Evolutionary conservation across 2,329 filamentous ascomycete genomes (phyloP).

Genomic region (Nemania sp.): DNA sequence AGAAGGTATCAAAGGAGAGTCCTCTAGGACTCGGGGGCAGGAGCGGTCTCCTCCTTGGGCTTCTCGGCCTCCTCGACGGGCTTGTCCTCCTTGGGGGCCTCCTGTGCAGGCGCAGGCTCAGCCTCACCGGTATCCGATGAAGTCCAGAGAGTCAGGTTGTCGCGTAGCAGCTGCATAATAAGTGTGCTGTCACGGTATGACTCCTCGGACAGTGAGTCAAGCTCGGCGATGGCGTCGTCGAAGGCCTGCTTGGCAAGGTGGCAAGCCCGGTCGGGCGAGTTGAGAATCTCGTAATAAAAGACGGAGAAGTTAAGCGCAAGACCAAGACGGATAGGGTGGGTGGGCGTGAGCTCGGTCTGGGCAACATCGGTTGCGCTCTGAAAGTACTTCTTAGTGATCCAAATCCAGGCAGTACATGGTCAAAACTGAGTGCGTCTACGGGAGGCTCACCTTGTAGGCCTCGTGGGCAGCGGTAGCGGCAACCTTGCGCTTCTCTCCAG

Average conservation of each 20-base stretch:
- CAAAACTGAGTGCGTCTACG: background rate
- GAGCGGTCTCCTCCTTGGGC: slow-evolving; percentile 58
- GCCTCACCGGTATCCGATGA: slow-evolving; percentile 86
- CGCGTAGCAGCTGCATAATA: slow-evolving; percentile 98
- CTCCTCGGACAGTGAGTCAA: slow-evolving; percentile 96
- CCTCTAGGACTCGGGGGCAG: slow-evolving; percentile 60
- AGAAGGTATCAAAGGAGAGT: slow-evolving; percentile 42
- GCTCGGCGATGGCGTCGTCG: slow-evolving; percentile 97
- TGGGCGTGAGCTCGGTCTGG: slow-evolving; percentile 95
- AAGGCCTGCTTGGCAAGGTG: slow-evolving; percentile 99
- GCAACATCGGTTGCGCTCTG: slow-evolving; percentile 97
- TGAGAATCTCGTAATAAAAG: slow-evolving; percentile 99
- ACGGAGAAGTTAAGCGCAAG: slow-evolving; percentile 99
- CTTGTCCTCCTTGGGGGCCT: slow-evolving; percentile 62
- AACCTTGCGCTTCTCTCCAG: slow-evolving; percentile 88
- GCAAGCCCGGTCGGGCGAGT: slow-evolving; percentile 96
- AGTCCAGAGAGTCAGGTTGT: slow-evolving; percentile 98
- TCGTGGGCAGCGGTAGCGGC: slow-evolving; percentile 87
- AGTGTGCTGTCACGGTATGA: slow-evolving; percentile 98
- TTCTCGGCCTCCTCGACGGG: slow-evolving; percentile 56
- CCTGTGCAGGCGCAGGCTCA: slow-evolving; percentile 65
- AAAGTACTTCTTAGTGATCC: slow-evolving; percentile 28
- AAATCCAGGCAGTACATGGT: background rate
- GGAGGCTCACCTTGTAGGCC: slow-evolving; percentile 85
- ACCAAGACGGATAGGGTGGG: slow-evolving; percentile 96